Conservation (phyloP, 192 early-diverging fungal species). For the Backusella sp. region DNA sequence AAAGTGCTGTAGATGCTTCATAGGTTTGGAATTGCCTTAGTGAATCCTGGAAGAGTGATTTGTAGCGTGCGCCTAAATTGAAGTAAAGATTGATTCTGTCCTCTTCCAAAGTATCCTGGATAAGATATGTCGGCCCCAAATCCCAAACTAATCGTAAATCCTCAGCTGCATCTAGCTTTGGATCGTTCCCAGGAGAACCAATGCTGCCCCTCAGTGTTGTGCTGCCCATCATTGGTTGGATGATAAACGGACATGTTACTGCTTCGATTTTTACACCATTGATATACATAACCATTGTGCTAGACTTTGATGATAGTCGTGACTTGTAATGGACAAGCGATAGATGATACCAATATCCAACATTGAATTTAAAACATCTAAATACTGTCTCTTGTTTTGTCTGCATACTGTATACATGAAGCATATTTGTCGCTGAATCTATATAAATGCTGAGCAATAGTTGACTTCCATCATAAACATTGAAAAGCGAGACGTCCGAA, state of each 20-base stretch:
- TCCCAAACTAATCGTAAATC: slow-evolving; percentile 49
- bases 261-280: slow-evolving; percentile 58
- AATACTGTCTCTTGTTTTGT: slow-evolving; percentile 48
- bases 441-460: slow-evolving; percentile 42
- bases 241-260: slow-evolving; percentile 56
- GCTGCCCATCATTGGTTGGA: slow-evolving; percentile 32
- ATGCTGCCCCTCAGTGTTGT: slow-evolving; percentile 40
- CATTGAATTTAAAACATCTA: slow-evolving; percentile 50
- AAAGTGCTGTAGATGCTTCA: slow-evolving; percentile 57
- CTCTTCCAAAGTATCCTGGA: slow-evolving; percentile 59
- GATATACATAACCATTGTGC: slow-evolving; percentile 57
- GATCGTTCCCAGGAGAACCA: slow-evolving; percentile 31
- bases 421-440: slow-evolving; percentile 44
- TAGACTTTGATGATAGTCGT: slow-evolving; percentile 39
- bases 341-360: slow-evolving; percentile 67
- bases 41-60: slow-evolving; percentile 62
- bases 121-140: slow-evolving; percentile 63
- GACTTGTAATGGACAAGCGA: slow-evolving; percentile 64
- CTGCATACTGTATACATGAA: slow-evolving; percentile 40
- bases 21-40: slow-evolving; percentile 65
- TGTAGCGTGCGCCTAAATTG: slow-evolving; percentile 65
- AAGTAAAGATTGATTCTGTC: slow-evolving; percentile 59
- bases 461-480: slow-evolving; percentile 49
- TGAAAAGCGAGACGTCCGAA: slow-evolving; percentile 42
- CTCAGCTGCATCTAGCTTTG: slow-evolving; percentile 10